phyloP scores from a whole-genome alignment of 371 early-diverging fungal genomes.

The Fennellomyces sp. region DNA sequence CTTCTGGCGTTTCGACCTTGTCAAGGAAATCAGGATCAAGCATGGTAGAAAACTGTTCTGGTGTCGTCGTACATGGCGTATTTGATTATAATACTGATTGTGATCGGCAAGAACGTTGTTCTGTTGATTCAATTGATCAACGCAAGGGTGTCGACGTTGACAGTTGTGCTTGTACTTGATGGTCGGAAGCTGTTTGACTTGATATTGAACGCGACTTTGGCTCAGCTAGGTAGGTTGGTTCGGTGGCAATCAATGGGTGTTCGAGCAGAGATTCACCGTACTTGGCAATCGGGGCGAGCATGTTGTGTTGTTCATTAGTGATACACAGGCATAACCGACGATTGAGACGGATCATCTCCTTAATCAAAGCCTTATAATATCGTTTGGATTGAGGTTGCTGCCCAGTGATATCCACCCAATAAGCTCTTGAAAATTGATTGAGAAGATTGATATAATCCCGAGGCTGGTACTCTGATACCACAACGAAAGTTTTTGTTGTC shows the following conservation, averaged over 20 bases:
- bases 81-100: background rate
- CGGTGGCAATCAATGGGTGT: background rate
- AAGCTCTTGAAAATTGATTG: background rate
- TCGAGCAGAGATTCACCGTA: background rate
- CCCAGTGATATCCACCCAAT: background rate
- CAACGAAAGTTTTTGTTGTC: background rate
- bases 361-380: background rate
- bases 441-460: background rate
- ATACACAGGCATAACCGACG: constrained; percentile 2
- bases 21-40: background rate
- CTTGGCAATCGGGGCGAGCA: constrained; percentile 1
- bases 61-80: background rate
- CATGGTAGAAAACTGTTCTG: background rate
- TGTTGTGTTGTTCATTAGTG: background rate
- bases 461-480: background rate
- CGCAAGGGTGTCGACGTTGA: background rate
- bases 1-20: background rate
- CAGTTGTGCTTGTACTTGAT: background rate
- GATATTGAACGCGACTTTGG: background rate
- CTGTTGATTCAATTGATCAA: constrained; percentile 1
- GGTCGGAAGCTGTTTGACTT: background rate
- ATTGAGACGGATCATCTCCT: background rate
- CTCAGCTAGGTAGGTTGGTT: constrained; percentile 1
- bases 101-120: background rate
- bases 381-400: background rate